Evolutionary conservation across 805 yeast genomes (phyloP), one percentile per base, ranked within the genome.

Genomic region (Ogataea naganishii): DNA sequence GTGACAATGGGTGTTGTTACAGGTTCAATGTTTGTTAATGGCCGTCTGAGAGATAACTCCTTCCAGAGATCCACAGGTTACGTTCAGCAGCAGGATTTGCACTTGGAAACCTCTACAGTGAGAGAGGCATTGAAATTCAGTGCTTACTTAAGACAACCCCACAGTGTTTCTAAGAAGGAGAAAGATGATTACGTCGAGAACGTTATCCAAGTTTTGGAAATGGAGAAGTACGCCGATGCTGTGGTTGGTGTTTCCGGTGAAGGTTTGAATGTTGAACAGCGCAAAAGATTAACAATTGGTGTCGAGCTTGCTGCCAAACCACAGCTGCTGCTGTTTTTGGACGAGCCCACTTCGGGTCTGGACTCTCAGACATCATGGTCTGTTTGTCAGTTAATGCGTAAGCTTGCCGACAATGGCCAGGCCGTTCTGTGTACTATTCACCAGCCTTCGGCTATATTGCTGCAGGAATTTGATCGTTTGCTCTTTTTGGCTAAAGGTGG

Each of bases 391-490:
- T 60, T 72, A 48, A 65, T 66, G 56, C 64, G 67, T 43, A 62
- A 60, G 40, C 62, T 64, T 46, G 75, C 68, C 5, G 63, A 65
- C 38, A 58, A 66, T 34, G 75, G 75, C 14, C 75, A 69, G 43
- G 71, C 75, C 16, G 60, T 73, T 38, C 56, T 73, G 40, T 72
- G 78, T 60, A 81, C 94, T 17, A 81, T 81, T 42, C 92, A 81
- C 56, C 94, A 81, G 56, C 94, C 94, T 46, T 81, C 92, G 7
- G 88, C 94, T 31, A 64, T 79, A 35, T 60, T 82, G 47, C 64
- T 82, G 58, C 70, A 80, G 47, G 83, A 78, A 45, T 82, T 84
- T 49, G 94, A 84, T 49, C 69, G 86, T 44, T 62, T 83, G 41
- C 60, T 81, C 39, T 74, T 81, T 44, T 61, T 80, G 50, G 76